Conservation (phyloP, 2,329 filamentous ascomycete genomes). For the Pseudogymnoascus sp. region DNA sequence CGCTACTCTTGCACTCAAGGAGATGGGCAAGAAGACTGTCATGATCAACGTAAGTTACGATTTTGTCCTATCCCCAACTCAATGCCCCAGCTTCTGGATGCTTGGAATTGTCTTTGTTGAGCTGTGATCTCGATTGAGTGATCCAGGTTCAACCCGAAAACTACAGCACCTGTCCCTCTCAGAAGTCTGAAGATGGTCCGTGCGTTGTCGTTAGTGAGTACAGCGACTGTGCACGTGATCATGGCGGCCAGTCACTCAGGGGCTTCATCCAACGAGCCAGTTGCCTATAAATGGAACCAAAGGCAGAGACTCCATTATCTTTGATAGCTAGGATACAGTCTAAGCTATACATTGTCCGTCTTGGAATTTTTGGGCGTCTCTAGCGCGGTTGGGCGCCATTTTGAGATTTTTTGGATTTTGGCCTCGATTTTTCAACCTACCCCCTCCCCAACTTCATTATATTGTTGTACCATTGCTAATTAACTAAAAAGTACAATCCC, state of each 20-base stretch:
- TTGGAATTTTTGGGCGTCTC: not conserved
- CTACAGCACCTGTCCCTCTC: not conserved
- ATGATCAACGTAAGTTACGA: constrained; percentile 72
- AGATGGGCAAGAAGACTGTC: constrained; percentile 91
- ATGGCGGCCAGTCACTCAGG: not conserved
- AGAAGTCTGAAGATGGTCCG: not conserved
- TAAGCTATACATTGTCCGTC: not conserved
- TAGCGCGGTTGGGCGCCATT: not conserved
- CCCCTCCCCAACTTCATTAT: not conserved
- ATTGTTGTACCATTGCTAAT: constrained; percentile 12
- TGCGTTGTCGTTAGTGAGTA: not conserved
- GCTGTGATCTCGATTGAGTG: not conserved
- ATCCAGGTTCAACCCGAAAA: not conserved
- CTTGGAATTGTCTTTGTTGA: constrained; percentile 2
- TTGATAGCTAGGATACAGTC: not conserved
- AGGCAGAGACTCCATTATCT: not conserved
- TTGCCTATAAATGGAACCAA: not conserved
- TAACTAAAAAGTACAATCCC: constrained; percentile 45
- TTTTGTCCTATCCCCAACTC: constrained; percentile 6
- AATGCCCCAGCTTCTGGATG: not conserved
- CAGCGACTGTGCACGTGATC: not conserved
- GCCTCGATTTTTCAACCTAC: constrained; percentile 5
- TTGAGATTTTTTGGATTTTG: constrained; percentile 1
- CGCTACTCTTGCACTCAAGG: constrained; percentile 70
- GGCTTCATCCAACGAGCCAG: not conserved